Evolutionary conservation across 2,329 filamentous ascomycete genomes (phyloP).

Genomic region (Samsoniella hepiali): DNA sequence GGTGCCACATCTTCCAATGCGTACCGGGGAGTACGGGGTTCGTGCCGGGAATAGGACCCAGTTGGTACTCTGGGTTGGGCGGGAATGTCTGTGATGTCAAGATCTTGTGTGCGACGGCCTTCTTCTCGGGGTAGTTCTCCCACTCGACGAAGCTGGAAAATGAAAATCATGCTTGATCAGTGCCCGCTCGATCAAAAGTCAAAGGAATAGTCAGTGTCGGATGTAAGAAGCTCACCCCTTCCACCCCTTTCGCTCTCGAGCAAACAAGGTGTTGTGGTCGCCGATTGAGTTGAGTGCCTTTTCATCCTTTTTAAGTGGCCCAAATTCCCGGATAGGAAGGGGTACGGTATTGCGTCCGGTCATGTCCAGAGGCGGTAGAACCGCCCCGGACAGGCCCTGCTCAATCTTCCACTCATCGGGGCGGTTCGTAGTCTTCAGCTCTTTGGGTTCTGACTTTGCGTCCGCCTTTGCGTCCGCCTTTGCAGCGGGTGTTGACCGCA

Average conservation of each 20-base stretch:
- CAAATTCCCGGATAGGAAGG: slow-evolving; percentile 29
- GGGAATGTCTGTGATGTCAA: slow-evolving; percentile 28
- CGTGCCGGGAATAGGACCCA: slow-evolving; percentile 51
- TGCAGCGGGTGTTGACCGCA: no score
- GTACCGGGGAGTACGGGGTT: slow-evolving; percentile 57
- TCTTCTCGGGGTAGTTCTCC: slow-evolving; percentile 68
- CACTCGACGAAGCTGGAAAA: slow-evolving; percentile 58
- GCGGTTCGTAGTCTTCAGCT: slow-evolving; percentile 24
- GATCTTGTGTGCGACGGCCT: slow-evolving; percentile 54
- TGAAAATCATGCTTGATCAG: no score
- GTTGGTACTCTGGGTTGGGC: slow-evolving; percentile 52
- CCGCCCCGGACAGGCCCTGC: slow-evolving; percentile 45
- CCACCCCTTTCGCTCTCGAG: slow-evolving; percentile 32
- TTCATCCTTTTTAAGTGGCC: slow-evolving; percentile 37
- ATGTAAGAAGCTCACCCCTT: slow-evolving; percentile 26
- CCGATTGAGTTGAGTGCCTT: slow-evolving; percentile 39
- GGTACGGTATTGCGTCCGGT: slow-evolving; percentile 35
- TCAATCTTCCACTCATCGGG: slow-evolving; percentile 54
- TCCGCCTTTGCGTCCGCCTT: no score
- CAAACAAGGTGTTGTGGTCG: slow-evolving; percentile 30
- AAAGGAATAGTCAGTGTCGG: no score
- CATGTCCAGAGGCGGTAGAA: slow-evolving; percentile 46
- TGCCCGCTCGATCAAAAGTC: no score
- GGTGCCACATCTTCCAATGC: slow-evolving; percentile 58
- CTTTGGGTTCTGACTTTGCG: no score